Conservation (phyloP, 805 yeast genomes). For the Isabelozyma heimii region DNA sequence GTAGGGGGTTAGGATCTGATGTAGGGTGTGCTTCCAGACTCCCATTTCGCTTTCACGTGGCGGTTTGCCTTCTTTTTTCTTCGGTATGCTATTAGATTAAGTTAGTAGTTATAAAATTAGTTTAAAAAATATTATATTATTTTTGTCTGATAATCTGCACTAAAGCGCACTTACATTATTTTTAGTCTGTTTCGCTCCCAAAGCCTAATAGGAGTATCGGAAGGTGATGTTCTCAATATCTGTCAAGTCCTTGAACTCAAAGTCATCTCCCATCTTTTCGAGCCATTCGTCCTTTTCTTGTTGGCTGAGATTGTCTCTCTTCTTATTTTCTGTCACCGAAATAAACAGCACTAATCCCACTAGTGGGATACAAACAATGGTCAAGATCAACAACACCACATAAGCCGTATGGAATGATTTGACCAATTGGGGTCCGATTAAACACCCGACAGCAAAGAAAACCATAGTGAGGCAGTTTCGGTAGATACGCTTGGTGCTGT, state of each 20-base stretch:
- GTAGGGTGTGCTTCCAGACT: too few relatives aligned
- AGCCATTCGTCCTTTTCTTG: slow-evolving; percentile 13
- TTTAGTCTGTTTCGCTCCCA: too few relatives aligned
- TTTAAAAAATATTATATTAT: too few relatives aligned
- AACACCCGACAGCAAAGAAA: slow-evolving; percentile 65
- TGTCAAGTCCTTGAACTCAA: slow-evolving; percentile 55
- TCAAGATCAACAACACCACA: slow-evolving; percentile 51
- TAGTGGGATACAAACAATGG: slow-evolving; percentile 44
- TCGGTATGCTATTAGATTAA: too few relatives aligned
- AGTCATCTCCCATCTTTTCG: slow-evolving; percentile 24
- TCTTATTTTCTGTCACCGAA: slow-evolving; percentile 48
- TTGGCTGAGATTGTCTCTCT: slow-evolving; percentile 39
- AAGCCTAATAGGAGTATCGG: slow-evolving; percentile 52
- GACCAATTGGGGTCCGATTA: slow-evolving; percentile 68
- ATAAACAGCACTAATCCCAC: slow-evolving; percentile 41
- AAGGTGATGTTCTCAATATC: slow-evolving; percentile 58
- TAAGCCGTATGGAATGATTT: slow-evolving; percentile 62
- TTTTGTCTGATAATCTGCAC: too few relatives aligned
- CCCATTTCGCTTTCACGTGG: too few relatives aligned
- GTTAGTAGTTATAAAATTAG: too few relatives aligned
- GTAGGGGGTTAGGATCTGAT: too few relatives aligned
- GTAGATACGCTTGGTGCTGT: slow-evolving; percentile 69
- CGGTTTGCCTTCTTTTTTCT: too few relatives aligned
- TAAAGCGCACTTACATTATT: too few relatives aligned
- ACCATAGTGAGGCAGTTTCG: slow-evolving; percentile 58